Percentiles rank a stretch among this genome's conserved stretches.
phyloP scores from a whole-genome alignment of 371 early-diverging fungal genomes.

The Mucor circinelloides region DNA sequence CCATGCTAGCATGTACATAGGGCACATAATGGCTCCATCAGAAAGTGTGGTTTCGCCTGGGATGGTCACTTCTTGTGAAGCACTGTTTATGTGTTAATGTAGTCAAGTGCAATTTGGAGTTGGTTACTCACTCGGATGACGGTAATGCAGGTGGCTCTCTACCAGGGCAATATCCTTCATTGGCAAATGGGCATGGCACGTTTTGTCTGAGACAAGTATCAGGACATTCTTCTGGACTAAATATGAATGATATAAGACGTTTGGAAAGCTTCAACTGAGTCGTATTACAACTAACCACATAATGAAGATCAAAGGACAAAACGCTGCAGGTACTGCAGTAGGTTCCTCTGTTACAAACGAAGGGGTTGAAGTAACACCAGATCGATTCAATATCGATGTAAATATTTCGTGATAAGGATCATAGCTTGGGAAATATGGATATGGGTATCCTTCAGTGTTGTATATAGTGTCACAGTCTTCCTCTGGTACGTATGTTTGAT shows the following conservation, averaged over 20 bases:
- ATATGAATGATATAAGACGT: background rate
- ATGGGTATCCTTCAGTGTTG: background rate
- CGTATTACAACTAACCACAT: background rate
- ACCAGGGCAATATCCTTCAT: conserved; percentile 9
- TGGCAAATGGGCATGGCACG: conserved; percentile 12
- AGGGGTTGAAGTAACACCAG: conserved; percentile 1
- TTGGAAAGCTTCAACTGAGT: background rate
- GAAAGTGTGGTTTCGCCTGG: background rate
- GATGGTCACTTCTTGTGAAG: background rate
- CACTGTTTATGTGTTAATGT: background rate
- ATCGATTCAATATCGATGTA: background rate
- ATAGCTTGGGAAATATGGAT: background rate
- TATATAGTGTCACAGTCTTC: background rate
- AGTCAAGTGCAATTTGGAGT: background rate
- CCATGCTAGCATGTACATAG: conserved; percentile 1
- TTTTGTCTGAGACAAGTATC: conserved; percentile 7
- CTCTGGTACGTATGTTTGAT: background rate
- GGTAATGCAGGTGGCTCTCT: background rate
- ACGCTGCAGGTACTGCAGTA: background rate
- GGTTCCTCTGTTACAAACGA: background rate
- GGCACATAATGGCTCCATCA: conserved; percentile 1
- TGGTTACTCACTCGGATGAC: background rate
- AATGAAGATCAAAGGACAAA: background rate
- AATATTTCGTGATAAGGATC: background rate
- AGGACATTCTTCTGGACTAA: conserved; percentile 27